These are phyloP conservation scores for Alternaria conjuncta DNA, from an alignment of 2,329 filamentous ascomycete genomes.

Conservation along the genomic window DNA sequence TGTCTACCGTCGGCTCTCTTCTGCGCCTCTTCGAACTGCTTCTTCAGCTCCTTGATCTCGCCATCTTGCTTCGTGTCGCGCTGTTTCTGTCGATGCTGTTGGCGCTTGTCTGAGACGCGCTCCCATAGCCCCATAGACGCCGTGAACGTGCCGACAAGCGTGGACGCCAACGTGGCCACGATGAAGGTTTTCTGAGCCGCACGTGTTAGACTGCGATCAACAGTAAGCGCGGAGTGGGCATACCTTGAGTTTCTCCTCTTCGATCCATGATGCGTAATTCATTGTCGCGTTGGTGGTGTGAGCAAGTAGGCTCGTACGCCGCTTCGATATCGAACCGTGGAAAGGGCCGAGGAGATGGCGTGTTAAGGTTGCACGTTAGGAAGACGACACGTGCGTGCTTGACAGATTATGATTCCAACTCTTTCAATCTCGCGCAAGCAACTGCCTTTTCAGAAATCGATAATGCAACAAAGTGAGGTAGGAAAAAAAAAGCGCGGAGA, in stretches of 20 bases:
- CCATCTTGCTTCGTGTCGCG: constrained; percentile 44
- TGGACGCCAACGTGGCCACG: constrained; percentile 52
- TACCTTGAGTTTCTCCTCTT: constrained; percentile 54
- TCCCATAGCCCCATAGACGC: constrained; percentile 54
- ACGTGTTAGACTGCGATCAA: background rate
- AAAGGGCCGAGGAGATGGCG: background rate
- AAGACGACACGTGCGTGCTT: background rate
- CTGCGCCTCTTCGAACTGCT: constrained; percentile 39
- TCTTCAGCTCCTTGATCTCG: constrained; percentile 42
- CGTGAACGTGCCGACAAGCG: constrained; percentile 54
- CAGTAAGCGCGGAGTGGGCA: background rate
- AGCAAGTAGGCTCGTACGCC: constrained; percentile 4
- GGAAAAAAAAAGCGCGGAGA: constrained; percentile 3
- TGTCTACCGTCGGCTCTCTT: constrained; percentile 33
- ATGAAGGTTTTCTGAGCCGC: constrained; percentile 52
- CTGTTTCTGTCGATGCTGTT: constrained; percentile 49
- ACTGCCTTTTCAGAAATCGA: background rate
- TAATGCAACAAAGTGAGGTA: background rate
- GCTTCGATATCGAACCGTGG: background rate
- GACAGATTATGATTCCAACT: background rate
- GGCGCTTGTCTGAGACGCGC: constrained; percentile 45
- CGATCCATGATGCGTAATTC: constrained; percentile 55
- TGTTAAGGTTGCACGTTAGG: background rate
- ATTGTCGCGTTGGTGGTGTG: constrained; percentile 33
- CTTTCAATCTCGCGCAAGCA: background rate